These are phyloP conservation scores for Diutina sp. DNA, from an alignment of 1,139 yeast species.

Conservation along the genomic window DNA sequence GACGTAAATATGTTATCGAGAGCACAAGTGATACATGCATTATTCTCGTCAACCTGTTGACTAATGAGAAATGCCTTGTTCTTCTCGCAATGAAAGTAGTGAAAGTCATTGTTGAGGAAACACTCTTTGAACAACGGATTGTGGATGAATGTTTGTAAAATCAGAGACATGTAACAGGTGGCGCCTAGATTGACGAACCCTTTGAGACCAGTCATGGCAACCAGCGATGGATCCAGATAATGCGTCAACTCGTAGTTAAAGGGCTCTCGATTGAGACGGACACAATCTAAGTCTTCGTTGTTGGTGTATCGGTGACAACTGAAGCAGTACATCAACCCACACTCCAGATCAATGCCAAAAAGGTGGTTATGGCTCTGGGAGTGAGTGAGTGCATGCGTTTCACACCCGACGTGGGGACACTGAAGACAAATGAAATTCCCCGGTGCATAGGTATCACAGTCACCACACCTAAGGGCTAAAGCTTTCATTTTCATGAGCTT, in stretches of 20 bases:
- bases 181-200: constrained; percentile 94
- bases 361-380: constrained; percentile 51
- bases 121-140: constrained; percentile 75
- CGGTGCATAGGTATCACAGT: constrained; percentile 31
- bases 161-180: constrained; percentile 90
- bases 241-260: not conserved
- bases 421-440: constrained; percentile 61
- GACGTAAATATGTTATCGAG: constrained; percentile 63
- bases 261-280: constrained; percentile 22
- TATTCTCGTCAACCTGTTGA: constrained; percentile 17
- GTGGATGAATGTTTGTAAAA: constrained; percentile 75
- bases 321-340: constrained; percentile 62
- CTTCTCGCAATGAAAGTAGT: constrained; percentile 26
- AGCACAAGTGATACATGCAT: constrained; percentile 72
- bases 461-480: constrained; percentile 35
- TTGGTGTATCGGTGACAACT: constrained; percentile 63
- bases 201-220: constrained; percentile 61
- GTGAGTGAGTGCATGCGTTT: constrained; percentile 50
- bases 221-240: constrained; percentile 36
- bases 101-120: constrained; percentile 56
- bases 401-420: constrained; percentile 76
- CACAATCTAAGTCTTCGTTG: constrained; percentile 41
- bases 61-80: not conserved
- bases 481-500: constrained; percentile 27
- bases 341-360: constrained; percentile 53